A percentile compares a stretch with the other conserved stretches of the same genome.
phyloP scores from a whole-genome alignment of 2,329 filamentous ascomycete species.

The Sclerotiophoma versabilis region DNA sequence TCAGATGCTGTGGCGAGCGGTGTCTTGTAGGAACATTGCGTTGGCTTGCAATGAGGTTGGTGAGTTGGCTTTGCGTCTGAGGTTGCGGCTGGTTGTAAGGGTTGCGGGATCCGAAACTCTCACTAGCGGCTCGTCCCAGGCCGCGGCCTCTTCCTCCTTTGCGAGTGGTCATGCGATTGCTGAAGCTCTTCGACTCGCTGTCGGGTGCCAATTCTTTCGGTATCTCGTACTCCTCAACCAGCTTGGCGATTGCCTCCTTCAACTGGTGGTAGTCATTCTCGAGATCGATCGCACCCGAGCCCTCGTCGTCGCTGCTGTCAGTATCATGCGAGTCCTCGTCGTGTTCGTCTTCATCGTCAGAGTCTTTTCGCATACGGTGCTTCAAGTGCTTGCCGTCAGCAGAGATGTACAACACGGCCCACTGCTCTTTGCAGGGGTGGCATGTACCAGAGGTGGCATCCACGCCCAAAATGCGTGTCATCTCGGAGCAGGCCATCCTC shows the following conservation, averaged over 20 bases:
- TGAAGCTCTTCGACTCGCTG: slow-evolving; percentile 68
- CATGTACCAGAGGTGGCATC: slow-evolving; percentile 72
- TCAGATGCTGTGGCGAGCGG: slow-evolving; percentile 47
- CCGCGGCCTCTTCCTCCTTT: slow-evolving; percentile 41
- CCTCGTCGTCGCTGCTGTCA: slow-evolving; percentile 58
- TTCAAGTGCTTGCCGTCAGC: slow-evolving; percentile 74
- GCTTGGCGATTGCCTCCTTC: slow-evolving; percentile 78
- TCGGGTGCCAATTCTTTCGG: slow-evolving; percentile 70
- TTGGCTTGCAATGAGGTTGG: slow-evolving; percentile 49
- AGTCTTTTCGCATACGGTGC: slow-evolving; percentile 75
- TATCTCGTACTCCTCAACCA: slow-evolving; percentile 84
- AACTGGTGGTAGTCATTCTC: slow-evolving; percentile 83
- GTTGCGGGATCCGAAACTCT: slow-evolving; percentile 60
- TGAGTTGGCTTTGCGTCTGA: slow-evolving; percentile 47
- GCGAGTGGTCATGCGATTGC: slow-evolving; percentile 68
- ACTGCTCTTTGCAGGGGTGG: slow-evolving; percentile 82
- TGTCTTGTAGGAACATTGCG: slow-evolving; percentile 44
- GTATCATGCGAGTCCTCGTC: slow-evolving; percentile 64
- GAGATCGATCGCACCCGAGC: slow-evolving; percentile 61
- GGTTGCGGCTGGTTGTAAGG: slow-evolving; percentile 46
- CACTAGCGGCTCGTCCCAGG: slow-evolving; percentile 35
- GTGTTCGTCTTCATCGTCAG: slow-evolving; percentile 67
- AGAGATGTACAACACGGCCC: slow-evolving; percentile 82
- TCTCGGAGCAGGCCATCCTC: slow-evolving; percentile 72
- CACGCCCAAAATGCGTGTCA: slow-evolving; percentile 69